Evolutionary conservation across 352 stramenopile genomes (phyloP).

Genomic region (Pythium sukuiense): DNA sequence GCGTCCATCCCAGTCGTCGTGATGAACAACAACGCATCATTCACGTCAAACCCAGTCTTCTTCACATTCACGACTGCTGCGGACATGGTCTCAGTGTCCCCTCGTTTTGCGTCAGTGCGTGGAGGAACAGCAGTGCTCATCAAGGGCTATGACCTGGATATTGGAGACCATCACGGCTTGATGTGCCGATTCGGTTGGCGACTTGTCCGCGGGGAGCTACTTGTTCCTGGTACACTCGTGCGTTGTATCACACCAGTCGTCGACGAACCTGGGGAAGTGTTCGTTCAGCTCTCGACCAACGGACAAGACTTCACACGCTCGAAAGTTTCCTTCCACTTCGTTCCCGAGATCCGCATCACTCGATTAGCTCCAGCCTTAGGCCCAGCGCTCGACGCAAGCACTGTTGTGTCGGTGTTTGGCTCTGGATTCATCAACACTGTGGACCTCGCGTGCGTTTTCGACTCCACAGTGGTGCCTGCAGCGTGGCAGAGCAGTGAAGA

Average conservation of each 20-base stretch:
- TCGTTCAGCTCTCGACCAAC: slow-evolving; percentile 64
- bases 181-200: slow-evolving; percentile 48
- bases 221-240: slow-evolving; percentile 34
- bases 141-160: slow-evolving; percentile 60
- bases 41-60: slow-evolving; percentile 67
- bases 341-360: slow-evolving; percentile 42
- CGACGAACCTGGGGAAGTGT: slow-evolving; percentile 25
- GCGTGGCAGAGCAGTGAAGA: slow-evolving; percentile 45
- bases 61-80: slow-evolving; percentile 71
- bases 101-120: slow-evolving; percentile 41
- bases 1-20: slow-evolving; percentile 52
- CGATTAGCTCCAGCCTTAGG: slow-evolving; percentile 54
- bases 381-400: slow-evolving; percentile 52
- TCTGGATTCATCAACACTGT: slow-evolving; percentile 58
- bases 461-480: slow-evolving; percentile 34
- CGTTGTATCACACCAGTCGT: slow-evolving; percentile 48
- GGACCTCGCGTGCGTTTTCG: slow-evolving; percentile 61
- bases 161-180: slow-evolving; percentile 32
- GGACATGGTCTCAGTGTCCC: slow-evolving; percentile 57
- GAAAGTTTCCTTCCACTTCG: slow-evolving; percentile 46
- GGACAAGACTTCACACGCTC: slow-evolving; percentile 51
- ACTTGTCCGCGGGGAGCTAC: slow-evolving; percentile 31
- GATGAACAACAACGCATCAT: slow-evolving; percentile 68
- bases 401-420: slow-evolving; percentile 63
- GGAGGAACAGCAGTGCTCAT: slow-evolving; percentile 61